These are phyloP conservation scores for Arachis hypogaea DNA, from an alignment of 306 rosid genomes.

Conservation along the genomic window DNA sequence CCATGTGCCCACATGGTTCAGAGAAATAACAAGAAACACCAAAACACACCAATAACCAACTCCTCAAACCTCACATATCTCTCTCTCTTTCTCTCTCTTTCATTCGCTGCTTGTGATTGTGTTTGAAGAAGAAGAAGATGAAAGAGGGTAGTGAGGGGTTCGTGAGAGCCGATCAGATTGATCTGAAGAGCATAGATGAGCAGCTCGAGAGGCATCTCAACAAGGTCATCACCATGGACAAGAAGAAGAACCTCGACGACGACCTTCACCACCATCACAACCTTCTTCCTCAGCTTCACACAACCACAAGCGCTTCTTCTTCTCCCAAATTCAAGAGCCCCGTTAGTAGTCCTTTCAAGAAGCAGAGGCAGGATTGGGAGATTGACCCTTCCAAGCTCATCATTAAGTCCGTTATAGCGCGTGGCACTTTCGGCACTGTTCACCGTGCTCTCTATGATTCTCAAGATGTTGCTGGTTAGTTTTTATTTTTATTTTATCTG, in stretches of 20 bases:
- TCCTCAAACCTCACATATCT: background rate
- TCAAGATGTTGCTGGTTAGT: constrained; percentile 89
- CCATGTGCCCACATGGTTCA: constrained; percentile 92
- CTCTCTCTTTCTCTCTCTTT: background rate
- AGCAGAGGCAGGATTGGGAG: constrained; percentile 89
- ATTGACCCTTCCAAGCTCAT: constrained; percentile 87
- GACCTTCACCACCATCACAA: background rate
- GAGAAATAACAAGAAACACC: background rate
- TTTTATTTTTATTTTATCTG: constrained; percentile 5
- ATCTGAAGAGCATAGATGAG: constrained; percentile 96
- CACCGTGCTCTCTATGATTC: constrained; percentile 92
- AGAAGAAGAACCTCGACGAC: constrained; percentile 63
- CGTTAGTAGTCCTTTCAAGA: constrained; percentile 28
- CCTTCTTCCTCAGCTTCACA: constrained; percentile 30
- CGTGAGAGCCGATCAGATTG: constrained; percentile 98
- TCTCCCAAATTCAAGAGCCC: constrained; percentile 36
- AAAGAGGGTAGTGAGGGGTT: constrained; percentile 85
- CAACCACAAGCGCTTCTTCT: constrained; percentile 27
- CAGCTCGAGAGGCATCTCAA: constrained; percentile 89
- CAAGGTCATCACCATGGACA: constrained; percentile 76
- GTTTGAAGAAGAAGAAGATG: constrained; percentile 45
- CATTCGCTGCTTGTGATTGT: background rate
- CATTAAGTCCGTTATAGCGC: constrained; percentile 80
- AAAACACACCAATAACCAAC: background rate
- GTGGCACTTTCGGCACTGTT: constrained; percentile 92